phyloP scores from a whole-genome alignment of 805 yeast genomes.

The Metschnikowia sp. region DNA sequence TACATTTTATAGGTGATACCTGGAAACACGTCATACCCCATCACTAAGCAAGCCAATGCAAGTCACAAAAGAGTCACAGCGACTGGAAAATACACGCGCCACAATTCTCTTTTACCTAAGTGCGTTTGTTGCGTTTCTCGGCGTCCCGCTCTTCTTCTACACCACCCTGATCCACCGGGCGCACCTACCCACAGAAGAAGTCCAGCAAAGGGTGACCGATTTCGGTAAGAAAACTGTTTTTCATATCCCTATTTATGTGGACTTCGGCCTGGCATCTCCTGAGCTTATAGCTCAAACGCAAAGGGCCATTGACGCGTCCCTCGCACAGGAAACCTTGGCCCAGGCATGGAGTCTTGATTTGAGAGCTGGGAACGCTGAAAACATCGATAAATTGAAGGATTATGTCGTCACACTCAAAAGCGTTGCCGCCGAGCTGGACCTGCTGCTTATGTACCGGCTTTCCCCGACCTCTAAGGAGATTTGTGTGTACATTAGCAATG shows the following conservation, averaged over 20 bases:
- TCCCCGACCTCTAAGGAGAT: constrained; percentile 38
- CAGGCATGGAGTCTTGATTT: constrained; percentile 30
- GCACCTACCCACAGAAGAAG: constrained; percentile 47
- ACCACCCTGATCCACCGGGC: constrained; percentile 68
- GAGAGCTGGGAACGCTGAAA: constrained; percentile 13
- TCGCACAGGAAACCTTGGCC: constrained; percentile 20
- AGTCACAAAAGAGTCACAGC: constrained; percentile 10
- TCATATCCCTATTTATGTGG: constrained; percentile 44
- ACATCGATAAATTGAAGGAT: constrained; percentile 22
- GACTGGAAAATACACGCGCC: constrained; percentile 9
- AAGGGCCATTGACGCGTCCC: constrained; percentile 26
- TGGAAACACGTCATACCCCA: too few species aligned
- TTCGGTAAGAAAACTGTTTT: constrained; percentile 21
- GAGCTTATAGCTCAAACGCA: constrained; percentile 36
- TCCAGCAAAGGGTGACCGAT: constrained; percentile 29
- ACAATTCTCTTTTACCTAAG: constrained; percentile 15
- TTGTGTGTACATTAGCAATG: constrained; percentile 26
- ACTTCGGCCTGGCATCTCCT: constrained; percentile 25
- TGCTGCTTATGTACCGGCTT: constrained; percentile 19
- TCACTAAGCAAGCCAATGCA: neutral
- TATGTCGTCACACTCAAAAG: constrained; percentile 36
- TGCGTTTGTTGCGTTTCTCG: constrained; percentile 31
- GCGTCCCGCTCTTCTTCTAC: constrained; percentile 55
- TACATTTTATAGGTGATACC: too few species aligned
- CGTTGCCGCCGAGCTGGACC: neutral